These are phyloP conservation scores for Eucalyptus pauciflora DNA, from an alignment of 345 rosid genomes.

Conservation along the genomic window DNA sequence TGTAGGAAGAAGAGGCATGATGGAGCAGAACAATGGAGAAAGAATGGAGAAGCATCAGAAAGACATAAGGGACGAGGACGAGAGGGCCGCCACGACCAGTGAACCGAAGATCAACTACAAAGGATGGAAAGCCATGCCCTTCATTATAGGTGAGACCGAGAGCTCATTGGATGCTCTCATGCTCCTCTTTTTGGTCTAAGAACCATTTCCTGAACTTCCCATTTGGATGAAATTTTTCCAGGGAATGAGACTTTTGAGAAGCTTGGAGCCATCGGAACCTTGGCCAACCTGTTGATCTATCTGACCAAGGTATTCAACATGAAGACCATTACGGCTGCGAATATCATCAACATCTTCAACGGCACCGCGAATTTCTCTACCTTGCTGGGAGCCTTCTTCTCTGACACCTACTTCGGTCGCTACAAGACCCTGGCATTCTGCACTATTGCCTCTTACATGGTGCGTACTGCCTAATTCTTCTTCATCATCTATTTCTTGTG, in stretches of 20 bases:
- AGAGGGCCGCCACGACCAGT: background rate
- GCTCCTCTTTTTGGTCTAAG: background rate
- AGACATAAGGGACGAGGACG: background rate
- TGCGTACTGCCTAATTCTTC: background rate
- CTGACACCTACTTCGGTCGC: slow-evolving; percentile 81
- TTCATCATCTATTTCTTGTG: background rate
- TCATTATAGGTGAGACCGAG: slow-evolving; percentile 33
- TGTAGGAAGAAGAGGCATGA: background rate
- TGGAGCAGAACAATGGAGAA: background rate
- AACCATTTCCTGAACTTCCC: background rate
- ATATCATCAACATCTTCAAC: slow-evolving; percentile 52
- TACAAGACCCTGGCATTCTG: slow-evolving; percentile 65
- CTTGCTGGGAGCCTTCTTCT: slow-evolving; percentile 62
- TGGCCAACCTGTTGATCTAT: slow-evolving; percentile 67
- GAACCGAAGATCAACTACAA: slow-evolving; percentile 36
- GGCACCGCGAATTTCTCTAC: slow-evolving; percentile 72
- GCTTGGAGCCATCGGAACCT: slow-evolving; percentile 77
- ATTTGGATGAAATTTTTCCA: background rate
- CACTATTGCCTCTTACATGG: slow-evolving; percentile 53
- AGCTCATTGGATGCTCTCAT: background rate
- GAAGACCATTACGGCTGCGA: slow-evolving; percentile 60
- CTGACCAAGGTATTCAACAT: slow-evolving; percentile 66
- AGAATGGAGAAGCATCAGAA: background rate
- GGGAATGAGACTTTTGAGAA: slow-evolving; percentile 87
- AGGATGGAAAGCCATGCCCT: slow-evolving; percentile 77